phyloP scores from a whole-genome alignment of 768 basidiomycete genomes.

The Suillus alpinus region DNA sequence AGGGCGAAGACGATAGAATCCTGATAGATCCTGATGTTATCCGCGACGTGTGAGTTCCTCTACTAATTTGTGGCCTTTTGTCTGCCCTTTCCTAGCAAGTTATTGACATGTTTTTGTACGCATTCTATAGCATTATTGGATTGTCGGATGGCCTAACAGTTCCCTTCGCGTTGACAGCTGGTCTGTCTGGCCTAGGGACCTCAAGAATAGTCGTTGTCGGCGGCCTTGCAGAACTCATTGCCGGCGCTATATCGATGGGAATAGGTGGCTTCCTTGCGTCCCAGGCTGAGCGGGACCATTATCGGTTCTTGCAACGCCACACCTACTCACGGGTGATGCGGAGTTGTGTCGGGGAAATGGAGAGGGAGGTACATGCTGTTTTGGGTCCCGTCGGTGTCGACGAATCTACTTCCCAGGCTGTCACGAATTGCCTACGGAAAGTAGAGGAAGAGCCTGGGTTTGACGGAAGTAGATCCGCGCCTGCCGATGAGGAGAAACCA shows the following conservation, averaged over 20 bases:
- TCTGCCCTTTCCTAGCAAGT: conserved; percentile 2
- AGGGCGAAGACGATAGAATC: conserved; percentile 71
- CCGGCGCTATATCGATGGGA: conserved; percentile 97
- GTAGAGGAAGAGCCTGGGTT: conserved; percentile 49
- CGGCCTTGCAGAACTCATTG: conserved; percentile 93
- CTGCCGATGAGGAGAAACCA: conserved; percentile 53
- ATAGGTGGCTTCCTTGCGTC: conserved; percentile 97
- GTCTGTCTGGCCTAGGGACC: conserved; percentile 84
- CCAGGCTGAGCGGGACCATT: conserved; percentile 95
- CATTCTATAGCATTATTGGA: conserved; percentile 68
- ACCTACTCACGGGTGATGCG: conserved; percentile 81
- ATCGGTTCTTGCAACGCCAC: conserved; percentile 71
- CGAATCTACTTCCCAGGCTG: conserved; percentile 71
- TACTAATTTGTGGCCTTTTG: background rate
- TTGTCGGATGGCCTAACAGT: conserved; percentile 89
- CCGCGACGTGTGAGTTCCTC: conserved; percentile 69
- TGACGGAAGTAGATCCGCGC: conserved; percentile 13
- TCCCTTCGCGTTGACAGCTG: conserved; percentile 88
- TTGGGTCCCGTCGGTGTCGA: conserved; percentile 90
- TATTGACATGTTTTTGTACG: conserved; percentile 1
- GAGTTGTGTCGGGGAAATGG: conserved; percentile 93
- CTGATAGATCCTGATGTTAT: conserved; percentile 86
- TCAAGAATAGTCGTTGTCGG: conserved; percentile 92
- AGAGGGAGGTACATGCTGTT: conserved; percentile 87
- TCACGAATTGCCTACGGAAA: conserved; percentile 72